Percentiles rank a stretch among this genome's conserved stretches.
Conservation (phyloP, 352 stramenopile species). For the Globisporangium canariense region DNA sequence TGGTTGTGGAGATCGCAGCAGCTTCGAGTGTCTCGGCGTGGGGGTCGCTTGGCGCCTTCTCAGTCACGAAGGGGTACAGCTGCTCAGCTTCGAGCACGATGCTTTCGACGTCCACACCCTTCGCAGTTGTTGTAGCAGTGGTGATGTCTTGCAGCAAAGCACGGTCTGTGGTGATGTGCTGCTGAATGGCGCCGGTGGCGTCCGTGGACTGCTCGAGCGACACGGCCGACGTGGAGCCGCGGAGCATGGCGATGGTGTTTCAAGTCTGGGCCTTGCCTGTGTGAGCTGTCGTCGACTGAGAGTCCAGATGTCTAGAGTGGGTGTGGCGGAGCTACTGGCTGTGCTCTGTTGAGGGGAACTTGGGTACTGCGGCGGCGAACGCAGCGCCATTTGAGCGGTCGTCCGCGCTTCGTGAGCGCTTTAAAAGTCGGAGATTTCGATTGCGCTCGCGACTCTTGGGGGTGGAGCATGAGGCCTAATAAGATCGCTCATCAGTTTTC, state of each 20-base stretch:
- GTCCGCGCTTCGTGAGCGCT: no score
- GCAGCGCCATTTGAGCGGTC: no score
- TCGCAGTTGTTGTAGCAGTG: neutral
- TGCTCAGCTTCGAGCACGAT: neutral
- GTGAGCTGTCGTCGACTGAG: no score
- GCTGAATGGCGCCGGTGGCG: neutral
- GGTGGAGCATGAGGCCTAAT: neutral
- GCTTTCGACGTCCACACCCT: neutral
- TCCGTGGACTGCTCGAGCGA: conserved; percentile 9
- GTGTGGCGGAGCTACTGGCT: neutral
- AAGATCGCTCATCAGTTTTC: neutral
- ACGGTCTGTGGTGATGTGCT: neutral
- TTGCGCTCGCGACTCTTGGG: no score
- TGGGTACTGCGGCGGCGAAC: neutral
- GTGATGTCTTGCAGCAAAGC: neutral
- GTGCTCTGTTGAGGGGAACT: neutral
- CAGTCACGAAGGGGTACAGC: conserved; percentile 5
- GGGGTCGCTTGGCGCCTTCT: neutral
- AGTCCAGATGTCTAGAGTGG: no score
- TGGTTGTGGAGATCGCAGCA: neutral
- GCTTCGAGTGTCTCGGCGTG: neutral
- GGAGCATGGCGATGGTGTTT: neutral
- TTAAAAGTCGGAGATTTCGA: no score
- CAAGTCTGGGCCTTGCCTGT: neutral
- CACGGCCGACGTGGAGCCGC: neutral